Evolutionary conservation across 805 yeast genomes (phyloP), one percentile per base, ranked within the genome.

Genomic region (Kodamaea kaohsiungensis): DNA sequence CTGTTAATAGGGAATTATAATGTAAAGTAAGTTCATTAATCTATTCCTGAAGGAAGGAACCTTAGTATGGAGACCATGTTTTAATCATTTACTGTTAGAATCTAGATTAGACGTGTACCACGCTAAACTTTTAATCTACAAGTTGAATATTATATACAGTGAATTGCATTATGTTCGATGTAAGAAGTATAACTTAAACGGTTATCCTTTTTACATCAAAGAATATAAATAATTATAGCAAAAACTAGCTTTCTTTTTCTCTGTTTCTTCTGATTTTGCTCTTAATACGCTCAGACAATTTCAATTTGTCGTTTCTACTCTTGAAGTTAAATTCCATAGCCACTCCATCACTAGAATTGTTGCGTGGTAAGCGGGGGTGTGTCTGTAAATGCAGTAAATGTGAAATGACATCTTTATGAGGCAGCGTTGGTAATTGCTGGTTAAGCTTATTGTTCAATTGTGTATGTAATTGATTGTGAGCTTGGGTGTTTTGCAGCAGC

Each of bases 241-340:
- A 38, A 15, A 38, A 8, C n/a, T 22, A 37, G 3, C 37, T 30
- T 22, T 35, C 49, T 39, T 56, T 58, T 16, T 67, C 70, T 56
- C 80, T 66, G 38, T 66, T 64, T 53, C 73, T 76, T 55, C 76
- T 68, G 53, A 76, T 61, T 52, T 66, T 71, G 46, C 58, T 56
- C 58, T 69, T 72, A 51, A 76, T 76, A 55, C 65, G 72, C 43
- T 70, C 72, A 43, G 71, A 61, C 22, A 75, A 59, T 49, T 57
- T 64, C 19, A 49, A 48, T 51, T 51, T 56, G 15, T 53, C 53
- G 3, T 35, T 38, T n/a, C 47, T 46, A 4, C 52, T 42, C 8
- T 62, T 63, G 53, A 74, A 74, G 51, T 73, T 73, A 51, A 75
- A 59, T 57, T 72, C 77, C 48, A 51, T 51, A 12, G 65, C 70